These are phyloP conservation scores for Cutaneotrichosporon sp. DNA, from an alignment of 1,284 basidiomycete genomes.

Conservation along the genomic window DNA sequence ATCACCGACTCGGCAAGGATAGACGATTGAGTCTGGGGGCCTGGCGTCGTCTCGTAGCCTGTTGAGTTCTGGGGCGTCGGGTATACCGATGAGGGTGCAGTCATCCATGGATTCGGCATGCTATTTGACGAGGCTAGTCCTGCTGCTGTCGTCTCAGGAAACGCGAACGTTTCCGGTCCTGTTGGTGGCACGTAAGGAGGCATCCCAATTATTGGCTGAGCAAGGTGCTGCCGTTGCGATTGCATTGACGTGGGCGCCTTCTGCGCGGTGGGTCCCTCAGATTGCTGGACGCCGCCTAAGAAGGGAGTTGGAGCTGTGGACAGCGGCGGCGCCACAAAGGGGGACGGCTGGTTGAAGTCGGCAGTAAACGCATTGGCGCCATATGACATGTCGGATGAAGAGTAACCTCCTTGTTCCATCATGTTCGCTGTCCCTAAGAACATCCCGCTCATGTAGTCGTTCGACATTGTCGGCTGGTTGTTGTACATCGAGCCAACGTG, in stretches of 20 bases:
- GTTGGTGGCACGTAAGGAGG: conserved; percentile 9
- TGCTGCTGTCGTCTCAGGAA: not conserved
- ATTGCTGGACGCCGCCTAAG: not conserved
- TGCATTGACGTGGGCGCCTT: not conserved
- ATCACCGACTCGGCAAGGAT: not conserved
- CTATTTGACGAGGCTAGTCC: not conserved
- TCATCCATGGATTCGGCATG: not conserved
- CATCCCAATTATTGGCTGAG: conserved; percentile 17
- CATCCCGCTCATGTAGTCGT: conserved; percentile 1
- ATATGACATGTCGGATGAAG: not conserved
- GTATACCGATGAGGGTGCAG: not conserved
- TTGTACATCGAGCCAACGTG: not conserved
- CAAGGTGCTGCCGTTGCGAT: not conserved
- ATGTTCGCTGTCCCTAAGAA: not conserved
- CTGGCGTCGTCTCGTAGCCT: not conserved
- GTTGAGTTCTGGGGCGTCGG: not conserved
- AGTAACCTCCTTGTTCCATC: not conserved
- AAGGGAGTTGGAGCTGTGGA: not conserved
- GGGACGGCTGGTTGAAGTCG: conserved; percentile 8
- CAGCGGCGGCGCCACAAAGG: conserved; percentile 3
- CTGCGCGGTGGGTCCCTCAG: not conserved
- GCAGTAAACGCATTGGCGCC: not conserved
- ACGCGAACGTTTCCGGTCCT: conserved; percentile 1
- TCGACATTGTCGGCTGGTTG: not conserved
- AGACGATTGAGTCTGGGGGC: not conserved